Percentiles rank a stretch among this genome's conserved stretches.
phyloP scores from a whole-genome alignment of 2,329 filamentous ascomycete genomes.

The Phaeophleospora eucalypticola region DNA sequence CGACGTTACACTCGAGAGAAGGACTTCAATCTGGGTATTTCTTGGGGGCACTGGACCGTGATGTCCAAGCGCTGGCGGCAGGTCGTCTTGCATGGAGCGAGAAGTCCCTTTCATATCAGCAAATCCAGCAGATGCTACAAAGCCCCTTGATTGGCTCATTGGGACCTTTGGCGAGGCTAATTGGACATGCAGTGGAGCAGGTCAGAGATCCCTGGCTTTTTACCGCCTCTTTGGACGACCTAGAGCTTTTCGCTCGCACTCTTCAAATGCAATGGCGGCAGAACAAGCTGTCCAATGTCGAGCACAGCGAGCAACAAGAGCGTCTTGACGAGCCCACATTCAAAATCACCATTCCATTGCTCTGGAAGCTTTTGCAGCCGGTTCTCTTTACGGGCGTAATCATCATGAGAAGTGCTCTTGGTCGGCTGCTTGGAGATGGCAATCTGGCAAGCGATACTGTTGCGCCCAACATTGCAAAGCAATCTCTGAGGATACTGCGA shows the following conservation, averaged over 20 bases:
- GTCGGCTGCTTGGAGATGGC: constrained; percentile 58
- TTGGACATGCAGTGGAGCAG: constrained; percentile 60
- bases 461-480: constrained; percentile 64
- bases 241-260: constrained; percentile 63
- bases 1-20: constrained; percentile 65
- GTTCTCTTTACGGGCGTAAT: constrained; percentile 72
- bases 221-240: constrained; percentile 56
- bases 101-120: constrained; percentile 55
- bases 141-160: constrained; percentile 62
- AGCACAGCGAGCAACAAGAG: constrained; percentile 60
- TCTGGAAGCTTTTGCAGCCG: constrained; percentile 73
- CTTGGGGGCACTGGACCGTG: constrained; percentile 63
- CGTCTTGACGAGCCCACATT: constrained; percentile 63
- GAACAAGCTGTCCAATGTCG: constrained; percentile 69
- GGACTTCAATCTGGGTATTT: constrained; percentile 76
- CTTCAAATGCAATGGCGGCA: constrained; percentile 69
- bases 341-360: constrained; percentile 59
- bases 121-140: constrained; percentile 56
- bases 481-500: constrained; percentile 68
- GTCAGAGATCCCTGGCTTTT: constrained; percentile 49
- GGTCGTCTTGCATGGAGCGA: constrained; percentile 61
- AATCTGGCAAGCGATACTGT: constrained; percentile 52
- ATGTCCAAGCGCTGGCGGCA: constrained; percentile 55
- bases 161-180: constrained; percentile 62
- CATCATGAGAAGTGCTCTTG: constrained; percentile 68